Percentiles rank a stretch among this genome's conserved stretches.
Conservation (phyloP, 2,329 filamentous ascomycete genomes). For the Monosporascus cannonballus region DNA sequence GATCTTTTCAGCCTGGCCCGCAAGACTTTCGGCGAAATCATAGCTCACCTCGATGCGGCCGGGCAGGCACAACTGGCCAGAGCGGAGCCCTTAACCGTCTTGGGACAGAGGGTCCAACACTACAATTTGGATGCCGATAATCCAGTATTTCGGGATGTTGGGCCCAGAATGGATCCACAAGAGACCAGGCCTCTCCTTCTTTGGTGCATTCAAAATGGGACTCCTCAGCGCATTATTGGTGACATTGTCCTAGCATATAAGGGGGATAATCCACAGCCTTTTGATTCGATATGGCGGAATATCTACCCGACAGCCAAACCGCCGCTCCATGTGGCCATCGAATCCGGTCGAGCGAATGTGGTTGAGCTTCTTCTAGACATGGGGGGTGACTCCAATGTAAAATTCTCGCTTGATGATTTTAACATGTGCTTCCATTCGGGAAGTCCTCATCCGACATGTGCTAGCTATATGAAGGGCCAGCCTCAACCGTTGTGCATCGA, state of each 20-base stretch:
- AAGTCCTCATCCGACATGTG: not conserved
- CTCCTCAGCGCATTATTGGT: not conserved
- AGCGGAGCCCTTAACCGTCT: not conserved
- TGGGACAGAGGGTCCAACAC: not conserved
- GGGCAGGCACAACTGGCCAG: too few relatives aligned
- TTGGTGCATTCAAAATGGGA: not conserved
- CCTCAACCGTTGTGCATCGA: not conserved
- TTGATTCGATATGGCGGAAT: not conserved
- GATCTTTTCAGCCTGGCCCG: too few relatives aligned
- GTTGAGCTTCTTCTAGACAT: not conserved
- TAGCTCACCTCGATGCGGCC: too few relatives aligned
- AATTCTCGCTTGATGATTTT: not conserved
- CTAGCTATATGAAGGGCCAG: not conserved
- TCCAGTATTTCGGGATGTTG: not conserved
- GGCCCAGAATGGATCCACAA: not conserved
- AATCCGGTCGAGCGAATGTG: not conserved
- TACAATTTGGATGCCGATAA: not conserved
- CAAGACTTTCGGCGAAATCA: too few relatives aligned
- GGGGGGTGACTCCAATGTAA: not conserved
- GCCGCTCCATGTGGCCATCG: not conserved
- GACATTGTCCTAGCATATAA: not conserved
- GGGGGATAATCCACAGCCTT: not conserved
- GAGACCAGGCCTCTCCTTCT: not conserved
- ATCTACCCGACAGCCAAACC: not conserved
- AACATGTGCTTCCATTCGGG: not conserved